Percentiles rank a stretch among this genome's conserved stretches.
Conservation (phyloP, 208 protist species). For the Crithidia fasciculata region DNA sequence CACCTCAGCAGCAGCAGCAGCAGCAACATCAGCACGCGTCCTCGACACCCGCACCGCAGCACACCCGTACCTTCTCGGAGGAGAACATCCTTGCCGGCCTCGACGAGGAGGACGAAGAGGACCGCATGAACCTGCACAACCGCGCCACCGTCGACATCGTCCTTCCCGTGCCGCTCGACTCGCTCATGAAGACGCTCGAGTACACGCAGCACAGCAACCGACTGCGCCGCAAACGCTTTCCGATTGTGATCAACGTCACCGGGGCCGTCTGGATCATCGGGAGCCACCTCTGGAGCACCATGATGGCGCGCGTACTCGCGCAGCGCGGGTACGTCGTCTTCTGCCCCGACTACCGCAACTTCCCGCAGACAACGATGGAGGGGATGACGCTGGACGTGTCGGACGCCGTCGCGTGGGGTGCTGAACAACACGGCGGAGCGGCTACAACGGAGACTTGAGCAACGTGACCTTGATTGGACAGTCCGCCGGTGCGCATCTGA, state of each 20-base stretch:
- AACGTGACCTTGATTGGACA: slow-evolving; percentile 84
- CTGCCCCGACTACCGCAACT: slow-evolving; percentile 94
- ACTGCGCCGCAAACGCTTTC: slow-evolving; percentile 74
- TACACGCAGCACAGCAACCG: slow-evolving; percentile 38
- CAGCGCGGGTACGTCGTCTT: slow-evolving; percentile 87
- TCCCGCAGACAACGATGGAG: slow-evolving; percentile 90
- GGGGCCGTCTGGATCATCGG: slow-evolving; percentile 91
- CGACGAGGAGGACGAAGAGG: slow-evolving; percentile 58
- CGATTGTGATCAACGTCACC: slow-evolving; percentile 73
- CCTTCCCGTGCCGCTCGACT: slow-evolving; percentile 53
- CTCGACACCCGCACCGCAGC: slow-evolving; percentile 7
- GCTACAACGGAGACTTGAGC: slow-evolving; percentile 84
- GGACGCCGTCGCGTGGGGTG: slow-evolving; percentile 87
- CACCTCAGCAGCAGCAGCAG: not conserved
- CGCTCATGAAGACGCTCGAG: slow-evolving; percentile 64
- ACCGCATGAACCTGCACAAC: slow-evolving; percentile 71
- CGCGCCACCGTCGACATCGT: slow-evolving; percentile 67
- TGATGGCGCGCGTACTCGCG: slow-evolving; percentile 80
- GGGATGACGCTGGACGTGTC: slow-evolving; percentile 90
- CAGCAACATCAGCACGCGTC: no score
- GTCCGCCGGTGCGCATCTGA: slow-evolving; percentile 85
- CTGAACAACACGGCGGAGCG: slow-evolving; percentile 83
- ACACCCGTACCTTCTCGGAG: slow-evolving; percentile 10
- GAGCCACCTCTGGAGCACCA: slow-evolving; percentile 75
- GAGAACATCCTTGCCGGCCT: slow-evolving; percentile 12